Evolutionary conservation across 768 basidiomycete genomes (phyloP).

Genomic region (Aureoboletus auriporus): DNA sequence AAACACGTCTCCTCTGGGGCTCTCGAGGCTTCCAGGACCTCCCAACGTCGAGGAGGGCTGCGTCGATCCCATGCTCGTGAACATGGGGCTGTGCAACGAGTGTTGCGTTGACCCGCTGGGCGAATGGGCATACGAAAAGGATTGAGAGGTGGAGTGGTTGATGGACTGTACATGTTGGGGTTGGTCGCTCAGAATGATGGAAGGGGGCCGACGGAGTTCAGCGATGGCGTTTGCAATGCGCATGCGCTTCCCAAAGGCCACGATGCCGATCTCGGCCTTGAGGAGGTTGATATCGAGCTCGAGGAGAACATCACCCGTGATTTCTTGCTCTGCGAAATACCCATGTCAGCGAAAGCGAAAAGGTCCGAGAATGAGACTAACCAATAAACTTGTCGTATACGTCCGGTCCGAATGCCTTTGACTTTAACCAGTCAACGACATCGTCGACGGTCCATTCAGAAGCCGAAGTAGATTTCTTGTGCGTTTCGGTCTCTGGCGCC

Average conservation of each 20-base stretch:
- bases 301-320: conserved; percentile 93
- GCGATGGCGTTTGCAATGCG: conserved; percentile 90
- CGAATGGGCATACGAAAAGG: conserved; percentile 31
- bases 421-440: conserved; percentile 83
- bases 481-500: conserved; percentile 15
- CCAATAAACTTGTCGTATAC: conserved; percentile 86
- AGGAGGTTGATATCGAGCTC: conserved; percentile 90
- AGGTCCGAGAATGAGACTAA: conserved; percentile 32
- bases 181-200: conserved; percentile 51
- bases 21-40: conserved; percentile 30
- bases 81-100: conserved; percentile 41
- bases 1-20: conserved; percentile 21
- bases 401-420: conserved; percentile 79
- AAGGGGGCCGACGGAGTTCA: conserved; percentile 76
- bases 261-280: conserved; percentile 90
- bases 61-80: conserved; percentile 29
- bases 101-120: conserved; percentile 40
- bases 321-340: conserved; percentile 81
- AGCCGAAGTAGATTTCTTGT: conserved; percentile 42
- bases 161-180: conserved; percentile 31
- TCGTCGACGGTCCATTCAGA: conserved; percentile 85
- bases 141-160: conserved; percentile 25
- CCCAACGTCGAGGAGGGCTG: conserved; percentile 20
- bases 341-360: not conserved
- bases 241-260: conserved; percentile 91